Base-by-base conservation (phyloP, 805 yeast species). In the Nakazawaea sp. region DNA sequence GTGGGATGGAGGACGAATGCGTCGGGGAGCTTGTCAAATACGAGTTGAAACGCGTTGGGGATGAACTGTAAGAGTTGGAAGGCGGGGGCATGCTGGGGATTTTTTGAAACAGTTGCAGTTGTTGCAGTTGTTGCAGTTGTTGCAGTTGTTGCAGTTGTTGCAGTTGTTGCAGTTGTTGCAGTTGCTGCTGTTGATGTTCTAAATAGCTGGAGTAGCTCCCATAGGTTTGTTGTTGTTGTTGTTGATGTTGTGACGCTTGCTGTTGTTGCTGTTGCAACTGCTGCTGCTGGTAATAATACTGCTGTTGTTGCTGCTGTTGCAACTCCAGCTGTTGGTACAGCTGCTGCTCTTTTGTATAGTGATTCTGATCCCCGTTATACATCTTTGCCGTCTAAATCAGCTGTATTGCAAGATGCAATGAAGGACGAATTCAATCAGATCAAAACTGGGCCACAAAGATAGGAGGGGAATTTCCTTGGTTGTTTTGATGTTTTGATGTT, bases 131-230 rank as follows among this genome's bases (percentile, higher is more conserved):
- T 20, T 20, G 33, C 12, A 21, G 27, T 10, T 31, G n/a, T 24
- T 17, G 24, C 17, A 13, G 19, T 8, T 16, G 19, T 28, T 36
- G 56, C 32, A 46, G 53, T 7, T 47, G 48, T 18, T 43, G 51
- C 20, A 44, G 48, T 16, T 49, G 49, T 9, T 40, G 41, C 19
- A 41, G 49, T 4, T 34, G 39, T 9, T 46, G 51, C 11, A 47
- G 55, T 25, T 56, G 58, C 34, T 56, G 65, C 10, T 55, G 60
- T 19, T 52, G 53, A 18, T 49, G 47, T 35, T 50, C n/a, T 53
- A 29, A 54, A 59, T 31, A 55, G 57, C 16, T 46, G 56, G 25
- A 56, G 62, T 23, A 52, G 51, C n/a, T n/a, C n/a, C n/a, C n/a
- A n/a, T n/a, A 34, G 56, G 61, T 34, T 31, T 53, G 56, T 21